Base-by-base conservation (phyloP, 768 basidiomycete genomes). In the Lactarius psammicola region DNA sequence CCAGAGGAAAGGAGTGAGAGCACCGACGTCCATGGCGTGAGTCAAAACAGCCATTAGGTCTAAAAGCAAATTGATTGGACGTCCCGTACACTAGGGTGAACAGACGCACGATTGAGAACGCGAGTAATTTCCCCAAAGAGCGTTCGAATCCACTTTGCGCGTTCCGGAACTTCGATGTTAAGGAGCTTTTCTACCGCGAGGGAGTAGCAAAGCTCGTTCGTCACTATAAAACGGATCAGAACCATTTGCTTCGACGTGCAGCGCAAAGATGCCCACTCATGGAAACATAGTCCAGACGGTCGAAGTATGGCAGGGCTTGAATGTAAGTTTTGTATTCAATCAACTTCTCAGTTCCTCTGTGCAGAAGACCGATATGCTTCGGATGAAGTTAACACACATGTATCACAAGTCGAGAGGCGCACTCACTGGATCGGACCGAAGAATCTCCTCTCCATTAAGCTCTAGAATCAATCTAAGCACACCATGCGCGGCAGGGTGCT, bases 251-350 rank as follows among this genome's bases (percentile, higher is more conserved):
- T 20, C n/a, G 44, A n/a, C 49, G 28, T 8, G 13, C n/a, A 31
- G 60, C 42, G 46, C 30, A 34, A 23, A 17, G 42, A n/a, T 44
- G 79, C 92, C 54, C 73, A 95, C 94, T 99, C 97, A 98, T 98
- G 57, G 96, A 98, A 61, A 98, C 96, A 72, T 99, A 99, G 81
- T 99, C 97, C 66, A 98, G 83, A 72, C 97, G 94, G 76, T 99
- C 97, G 75, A 99, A 99, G 79, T 99, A 98, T 1, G 97, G 97
- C 23, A 98, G 80, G 0, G 97, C 97, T 80, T 99, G 97, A 6
- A 87, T 92, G 74, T 98, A 98, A 1, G 89, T 98, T 81, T 99
- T 99, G 84, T 95, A 96, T 78, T 98, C 97, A 68, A 98, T 98
- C 59, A 99, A 84, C 77, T 98, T 98, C 77, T 99, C 97, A 23